Evolutionary conservation across 371 early-diverging fungal species (phyloP), one percentile per base, ranked within the genome.

Genomic region (Apophysomyces variabilis): DNA sequence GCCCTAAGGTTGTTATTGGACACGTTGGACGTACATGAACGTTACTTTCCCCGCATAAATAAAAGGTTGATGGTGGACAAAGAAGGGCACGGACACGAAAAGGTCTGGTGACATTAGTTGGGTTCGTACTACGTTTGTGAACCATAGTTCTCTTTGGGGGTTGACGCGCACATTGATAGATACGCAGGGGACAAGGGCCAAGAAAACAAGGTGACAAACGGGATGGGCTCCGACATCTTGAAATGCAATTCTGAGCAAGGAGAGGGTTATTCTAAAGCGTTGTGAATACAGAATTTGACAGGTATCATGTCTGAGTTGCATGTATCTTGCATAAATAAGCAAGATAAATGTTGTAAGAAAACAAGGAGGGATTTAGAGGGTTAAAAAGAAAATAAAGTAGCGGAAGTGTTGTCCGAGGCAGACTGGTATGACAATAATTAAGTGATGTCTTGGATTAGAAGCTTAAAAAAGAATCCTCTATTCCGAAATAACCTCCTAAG

Each of bases 241-340:
- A 7, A 16, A 50, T 50, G 54, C 21, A 21, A 50, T 21, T 50
- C 21, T 50, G 54, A 50, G 21, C 54, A 21, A 21, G 54, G 54
- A 50, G 54, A 50, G 21, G 21, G 16, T 50, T n/a, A 21, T 50
- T 21, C 54, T 50, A 21, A 16, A 21, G 1, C 21, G 16, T 21
- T 50, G 16, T 50, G 54, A 16, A 50, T 32, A 50, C 21, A 50
- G 32, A 50, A 50, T 26, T 50, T 50, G 54, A 50, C 54, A 50
- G 54, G 54, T 21, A n/a, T 50, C 54, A 50, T 11, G 54, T 50
- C 54, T 21, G n/a, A 50, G 54, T 50, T 50, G 54, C 54, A 50
- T 50, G 21, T 21, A 26, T 26, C 54, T 18, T 50, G 54, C 54
- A 50, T 50, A 50, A 8, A 50, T 21, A n/a, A 50, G 16, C 54